Evolutionary conservation across 2,329 filamentous ascomycete species (phyloP), one percentile per base, ranked within the genome.

Genomic region (Alternaria gaisen): DNA sequence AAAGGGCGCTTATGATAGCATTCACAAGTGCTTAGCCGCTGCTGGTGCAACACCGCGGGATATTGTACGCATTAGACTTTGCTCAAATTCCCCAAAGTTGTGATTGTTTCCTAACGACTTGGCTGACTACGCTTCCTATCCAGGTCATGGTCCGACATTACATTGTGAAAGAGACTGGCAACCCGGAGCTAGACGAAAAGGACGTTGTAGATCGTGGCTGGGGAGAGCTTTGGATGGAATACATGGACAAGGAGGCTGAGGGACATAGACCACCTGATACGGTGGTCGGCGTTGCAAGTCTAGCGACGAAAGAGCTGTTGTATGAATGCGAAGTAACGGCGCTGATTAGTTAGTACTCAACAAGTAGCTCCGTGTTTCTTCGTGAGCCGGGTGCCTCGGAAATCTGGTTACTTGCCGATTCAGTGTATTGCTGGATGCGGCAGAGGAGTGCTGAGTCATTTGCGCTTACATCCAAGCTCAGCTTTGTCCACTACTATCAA

Each of bases 211-310:
- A 72, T 26, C 53, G 72, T 9, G 77, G 73, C 1, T 78, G 76
- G 77, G 75, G 66, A 26, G 63, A 73, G 3, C 41, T 70, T 8
- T 79, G 77, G 77, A 74, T 73, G 3, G 66, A 76, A 30, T 79
- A 75, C 43, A 77, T 78, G 77, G 73, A 79, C 50, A 53, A 60
- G 20, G 67, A 77, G 5, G 72, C 56, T 5, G 65, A 70, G 12
- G 75, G 76, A 12, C 75, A 79, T 61, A 67, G 71, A 42, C 76
- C 76, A 4, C 76, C 76, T n/a, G 76, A 78, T 57, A 78, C 76
- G 6, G 76, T 79, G 7, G 34, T 79, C 4, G 76, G 76, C 0
- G 76, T 79, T 47, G 74, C 75, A 16, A 70, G 69, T 51, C 60
- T 79, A 58, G 74, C 76, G 28, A 68, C 67, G 61, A 69, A 69